Evolutionary conservation across 202 grass and related monocot species (phyloP).

Genomic region (Setaria viridis): DNA sequence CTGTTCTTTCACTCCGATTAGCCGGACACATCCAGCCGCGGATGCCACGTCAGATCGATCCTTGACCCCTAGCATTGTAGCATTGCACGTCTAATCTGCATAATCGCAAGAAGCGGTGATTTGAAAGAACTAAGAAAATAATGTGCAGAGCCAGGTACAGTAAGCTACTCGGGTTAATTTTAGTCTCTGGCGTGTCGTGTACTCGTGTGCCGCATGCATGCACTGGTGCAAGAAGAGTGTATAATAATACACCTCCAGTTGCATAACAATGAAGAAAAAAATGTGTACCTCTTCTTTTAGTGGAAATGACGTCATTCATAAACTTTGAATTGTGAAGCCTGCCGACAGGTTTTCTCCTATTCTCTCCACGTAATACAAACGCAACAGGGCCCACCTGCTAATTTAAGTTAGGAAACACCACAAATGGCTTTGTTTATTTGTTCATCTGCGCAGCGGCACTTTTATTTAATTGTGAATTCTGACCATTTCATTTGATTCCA

Average conservation of each 20-base stretch:
- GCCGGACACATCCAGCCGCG: not conserved
- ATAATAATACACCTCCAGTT: not conserved
- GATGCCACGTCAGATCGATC: not conserved
- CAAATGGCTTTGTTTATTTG: not conserved
- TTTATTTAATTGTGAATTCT: not conserved
- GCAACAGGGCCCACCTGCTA: not conserved
- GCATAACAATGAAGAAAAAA: not conserved
- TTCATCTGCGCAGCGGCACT: not conserved
- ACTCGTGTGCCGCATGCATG: not conserved
- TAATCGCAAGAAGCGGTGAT: not conserved
- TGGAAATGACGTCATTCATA: not conserved
- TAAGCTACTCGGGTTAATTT: not conserved
- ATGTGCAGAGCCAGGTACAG: not conserved
- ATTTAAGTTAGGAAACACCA: not conserved
- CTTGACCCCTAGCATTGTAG: not conserved
- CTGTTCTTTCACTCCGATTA: conserved; percentile 25
- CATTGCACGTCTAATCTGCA: not conserved
- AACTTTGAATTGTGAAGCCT: not conserved
- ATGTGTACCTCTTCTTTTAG: too few relatives aligned
- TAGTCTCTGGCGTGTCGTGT: not conserved
- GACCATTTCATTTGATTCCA: too few relatives aligned
- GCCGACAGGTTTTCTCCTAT: conserved; percentile 20
- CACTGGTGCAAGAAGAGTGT: not conserved
- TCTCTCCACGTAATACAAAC: not conserved
- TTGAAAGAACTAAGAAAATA: not conserved